phyloP scores from a whole-genome alignment of 106 monocot genomes.

The Cymbidium sinense region DNA sequence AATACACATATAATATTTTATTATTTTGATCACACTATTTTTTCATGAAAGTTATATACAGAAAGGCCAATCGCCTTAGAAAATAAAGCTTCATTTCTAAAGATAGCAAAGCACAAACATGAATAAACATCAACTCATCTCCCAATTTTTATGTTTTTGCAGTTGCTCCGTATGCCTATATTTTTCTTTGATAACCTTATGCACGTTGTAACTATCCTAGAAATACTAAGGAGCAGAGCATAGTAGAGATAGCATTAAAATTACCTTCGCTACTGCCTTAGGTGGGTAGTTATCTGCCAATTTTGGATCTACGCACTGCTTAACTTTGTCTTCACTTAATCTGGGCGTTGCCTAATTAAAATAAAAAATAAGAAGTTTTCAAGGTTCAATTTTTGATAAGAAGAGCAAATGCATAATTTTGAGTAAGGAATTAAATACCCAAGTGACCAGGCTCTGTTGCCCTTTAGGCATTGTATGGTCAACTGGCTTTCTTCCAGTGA shows the following conservation, averaged over 20 bases:
- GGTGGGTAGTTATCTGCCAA: constrained; percentile 48
- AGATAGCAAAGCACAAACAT: too few species aligned
- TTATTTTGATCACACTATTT: too few species aligned
- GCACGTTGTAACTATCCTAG: not conserved
- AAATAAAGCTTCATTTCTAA: not conserved
- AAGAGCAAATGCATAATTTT: not conserved
- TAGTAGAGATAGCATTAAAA: not conserved
- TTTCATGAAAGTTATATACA: too few species aligned
- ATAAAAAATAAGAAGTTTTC: not conserved
- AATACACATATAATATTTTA: too few species aligned
- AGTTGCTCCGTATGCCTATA: too few species aligned
- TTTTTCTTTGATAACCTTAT: not conserved
- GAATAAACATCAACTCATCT: too few species aligned
- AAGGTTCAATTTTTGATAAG: not conserved
- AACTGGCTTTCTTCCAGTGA: too few species aligned
- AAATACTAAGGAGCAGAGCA: not conserved
- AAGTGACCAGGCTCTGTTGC: constrained; percentile 29
- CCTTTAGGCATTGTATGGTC: constrained; percentile 26
- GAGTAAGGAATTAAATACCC: not conserved
- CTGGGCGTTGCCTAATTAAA: constrained; percentile 48
- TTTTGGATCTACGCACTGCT: constrained; percentile 67
- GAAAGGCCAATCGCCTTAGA: not conserved
- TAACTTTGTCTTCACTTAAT: constrained; percentile 61
- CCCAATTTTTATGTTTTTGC: too few species aligned
- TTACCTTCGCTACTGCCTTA: constrained; percentile 59